Percentiles rank a stretch among this genome's conserved stretches.
These are phyloP conservation scores for Cenococcum geophilum DNA, from an alignment of 495 filamentous ascomycete species.

Conservation along the genomic window DNA sequence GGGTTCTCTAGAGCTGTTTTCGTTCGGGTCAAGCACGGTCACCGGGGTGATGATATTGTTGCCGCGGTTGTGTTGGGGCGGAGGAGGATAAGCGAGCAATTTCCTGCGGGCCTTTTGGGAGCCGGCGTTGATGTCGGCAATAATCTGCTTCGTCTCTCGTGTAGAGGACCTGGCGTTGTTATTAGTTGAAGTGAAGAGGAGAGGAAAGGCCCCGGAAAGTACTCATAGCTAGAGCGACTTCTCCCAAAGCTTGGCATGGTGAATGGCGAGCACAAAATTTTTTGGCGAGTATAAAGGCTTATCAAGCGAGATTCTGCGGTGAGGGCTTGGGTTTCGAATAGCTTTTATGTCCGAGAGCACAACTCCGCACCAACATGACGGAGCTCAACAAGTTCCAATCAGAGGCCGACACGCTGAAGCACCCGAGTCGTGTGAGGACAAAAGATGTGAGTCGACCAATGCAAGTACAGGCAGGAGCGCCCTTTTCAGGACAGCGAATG, in stretches of 20 bases:
- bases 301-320: conserved; percentile 1
- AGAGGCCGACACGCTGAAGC: conserved; percentile 25
- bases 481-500: not conserved
- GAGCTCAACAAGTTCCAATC: conserved; percentile 15
- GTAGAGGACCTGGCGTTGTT: conserved; percentile 12
- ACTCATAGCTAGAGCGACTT: conserved; percentile 30
- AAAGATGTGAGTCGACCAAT: not conserved
- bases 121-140: conserved; percentile 26
- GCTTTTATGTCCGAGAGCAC: conserved; percentile 17
- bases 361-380: conserved; percentile 4
- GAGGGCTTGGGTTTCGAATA: conserved; percentile 5
- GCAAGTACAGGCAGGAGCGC: not conserved
- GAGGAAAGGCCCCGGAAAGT: not conserved
- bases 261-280: not conserved
- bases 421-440: conserved; percentile 24
- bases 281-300: not conserved
- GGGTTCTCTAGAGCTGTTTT: conserved; percentile 5
- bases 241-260: conserved; percentile 30
- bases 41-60: conserved; percentile 24
- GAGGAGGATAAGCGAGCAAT: conserved; percentile 12
- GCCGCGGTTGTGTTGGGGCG: conserved; percentile 19
- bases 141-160: conserved; percentile 26
- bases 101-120: conserved; percentile 27
- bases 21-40: conserved; percentile 22
- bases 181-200: not conserved